Evolutionary conservation across 1,139 yeast species (phyloP).

Genomic region (Yamadazyma dushanensis): DNA sequence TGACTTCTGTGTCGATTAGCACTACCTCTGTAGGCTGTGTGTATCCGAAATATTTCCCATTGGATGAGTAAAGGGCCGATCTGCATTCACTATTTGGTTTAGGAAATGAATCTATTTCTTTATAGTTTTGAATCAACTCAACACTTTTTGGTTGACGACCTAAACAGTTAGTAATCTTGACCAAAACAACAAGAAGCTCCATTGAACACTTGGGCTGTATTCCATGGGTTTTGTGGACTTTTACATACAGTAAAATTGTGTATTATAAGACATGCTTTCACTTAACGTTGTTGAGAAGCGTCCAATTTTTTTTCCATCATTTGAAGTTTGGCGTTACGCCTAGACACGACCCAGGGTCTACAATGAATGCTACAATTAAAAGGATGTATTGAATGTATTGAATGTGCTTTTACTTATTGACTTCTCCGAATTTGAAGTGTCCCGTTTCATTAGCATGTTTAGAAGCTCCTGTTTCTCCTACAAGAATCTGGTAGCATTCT

Average conservation of each 20-base stretch:
- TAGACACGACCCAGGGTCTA: too few species aligned
- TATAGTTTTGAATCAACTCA: conserved; percentile 56
- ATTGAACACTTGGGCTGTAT: background rate
- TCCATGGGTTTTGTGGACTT: background rate
- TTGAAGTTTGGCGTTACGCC: too few species aligned
- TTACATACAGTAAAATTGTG: conserved; percentile 46
- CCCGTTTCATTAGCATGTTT: conserved; percentile 67
- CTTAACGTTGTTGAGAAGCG: conserved; percentile 5
- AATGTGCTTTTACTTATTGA: too few species aligned
- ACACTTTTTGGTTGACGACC: conserved; percentile 66
- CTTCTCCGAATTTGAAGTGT: conserved; percentile 66
- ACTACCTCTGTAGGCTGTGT: conserved; percentile 57
- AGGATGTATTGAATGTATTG: too few species aligned
- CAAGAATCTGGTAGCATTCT: conserved; percentile 51
- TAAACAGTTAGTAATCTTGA: conserved; percentile 25
- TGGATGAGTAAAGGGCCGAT: conserved; percentile 49
- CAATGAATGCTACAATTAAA: too few species aligned
- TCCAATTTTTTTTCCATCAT: conserved; percentile 13
- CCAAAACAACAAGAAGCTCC: background rate
- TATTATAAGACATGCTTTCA: conserved; percentile 32
- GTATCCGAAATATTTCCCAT: conserved; percentile 59
- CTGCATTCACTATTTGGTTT: conserved; percentile 45
- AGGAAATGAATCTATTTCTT: conserved; percentile 32
- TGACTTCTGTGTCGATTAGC: conserved; percentile 46
- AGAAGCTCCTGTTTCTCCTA: conserved; percentile 69